phyloP scores from a whole-genome alignment of 2,329 filamentous ascomycete species.

The Colletotrichum trifolii region DNA sequence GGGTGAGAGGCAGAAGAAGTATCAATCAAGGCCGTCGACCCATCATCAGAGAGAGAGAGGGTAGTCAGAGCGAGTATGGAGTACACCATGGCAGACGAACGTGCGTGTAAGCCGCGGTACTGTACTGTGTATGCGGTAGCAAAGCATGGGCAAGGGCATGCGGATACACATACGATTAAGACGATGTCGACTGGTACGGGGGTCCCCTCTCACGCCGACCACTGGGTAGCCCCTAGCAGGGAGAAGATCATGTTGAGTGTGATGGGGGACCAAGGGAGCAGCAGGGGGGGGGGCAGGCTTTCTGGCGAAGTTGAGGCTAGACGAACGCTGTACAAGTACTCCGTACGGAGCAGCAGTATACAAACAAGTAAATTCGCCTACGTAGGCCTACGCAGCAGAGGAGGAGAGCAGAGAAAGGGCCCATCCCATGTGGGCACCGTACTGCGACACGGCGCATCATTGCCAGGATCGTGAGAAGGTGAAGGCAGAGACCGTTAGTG shows the following conservation, averaged over 20 bases:
- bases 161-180: too few species aligned
- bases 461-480: too few species aligned
- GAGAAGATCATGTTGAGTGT: slow-evolving; percentile 38
- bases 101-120: slow-evolving; percentile 35
- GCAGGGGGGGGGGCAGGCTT: slow-evolving; percentile 33
- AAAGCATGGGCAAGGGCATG: slow-evolving; percentile 30
- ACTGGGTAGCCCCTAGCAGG: slow-evolving; percentile 30
- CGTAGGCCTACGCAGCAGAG: too few species aligned
- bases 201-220: slow-evolving; percentile 2
- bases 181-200: too few species aligned
- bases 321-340: neutral
- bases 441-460: too few species aligned
- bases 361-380: too few species aligned
- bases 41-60: slow-evolving; percentile 18
- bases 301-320: slow-evolving; percentile 17
- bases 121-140: slow-evolving; percentile 29
- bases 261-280: slow-evolving; percentile 38
- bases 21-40: slow-evolving; percentile 30
- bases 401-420: neutral
- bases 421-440: too few species aligned
- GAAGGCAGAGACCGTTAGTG: too few species aligned
- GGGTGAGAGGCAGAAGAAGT: slow-evolving; percentile 37
- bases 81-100: slow-evolving; percentile 16
- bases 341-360: too few species aligned
- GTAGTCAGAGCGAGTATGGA: neutral